Evolutionary conservation across 2,329 filamentous ascomycete genomes (phyloP).

Genomic region (Atkinsonella hypoxylon): DNA sequence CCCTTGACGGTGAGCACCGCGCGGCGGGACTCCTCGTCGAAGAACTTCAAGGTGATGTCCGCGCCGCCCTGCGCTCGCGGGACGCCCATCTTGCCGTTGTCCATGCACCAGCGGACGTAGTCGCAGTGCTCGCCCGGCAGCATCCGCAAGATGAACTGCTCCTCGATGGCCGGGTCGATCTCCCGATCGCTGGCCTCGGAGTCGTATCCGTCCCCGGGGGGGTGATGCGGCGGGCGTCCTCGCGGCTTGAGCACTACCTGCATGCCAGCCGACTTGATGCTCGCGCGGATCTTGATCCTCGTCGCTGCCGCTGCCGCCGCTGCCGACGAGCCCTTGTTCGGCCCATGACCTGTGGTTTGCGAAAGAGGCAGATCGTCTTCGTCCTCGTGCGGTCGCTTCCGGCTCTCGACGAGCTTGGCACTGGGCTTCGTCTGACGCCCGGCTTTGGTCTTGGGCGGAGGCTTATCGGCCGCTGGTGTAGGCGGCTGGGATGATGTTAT

Average conservation of each 20-base stretch:
- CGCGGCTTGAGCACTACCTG: conserved; percentile 45
- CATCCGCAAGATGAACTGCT: conserved; percentile 85
- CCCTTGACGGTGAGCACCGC: conserved; percentile 59
- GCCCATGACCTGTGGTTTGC: conserved; percentile 3
- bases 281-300: conserved; percentile 41
- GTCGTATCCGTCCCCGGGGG: conserved; percentile 83
- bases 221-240: conserved; percentile 56
- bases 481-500: conserved; percentile 26
- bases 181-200: conserved; percentile 91
- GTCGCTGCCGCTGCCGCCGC: conserved; percentile 22
- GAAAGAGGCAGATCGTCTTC: conserved; percentile 33
- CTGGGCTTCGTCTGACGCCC: conserved; percentile 48
- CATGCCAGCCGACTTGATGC: conserved; percentile 23
- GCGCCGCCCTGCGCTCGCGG: conserved; percentile 53
- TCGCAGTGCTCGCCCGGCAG: conserved; percentile 75
- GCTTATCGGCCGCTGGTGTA: conserved; percentile 19
- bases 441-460: conserved; percentile 40
- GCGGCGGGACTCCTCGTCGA: conserved; percentile 62
- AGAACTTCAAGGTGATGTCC: conserved; percentile 70
- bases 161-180: conserved; percentile 75
- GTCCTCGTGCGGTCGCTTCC: conserved; percentile 49
- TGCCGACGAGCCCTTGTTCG: neutral
- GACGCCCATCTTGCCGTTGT: conserved; percentile 64
- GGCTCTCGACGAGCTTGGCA: conserved; percentile 42
- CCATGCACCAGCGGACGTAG: conserved; percentile 63